Evolutionary conservation across 2,329 filamentous ascomycete genomes (phyloP), one percentile per base, ranked within the genome.

Genomic region (Cordyceps farinosa): DNA sequence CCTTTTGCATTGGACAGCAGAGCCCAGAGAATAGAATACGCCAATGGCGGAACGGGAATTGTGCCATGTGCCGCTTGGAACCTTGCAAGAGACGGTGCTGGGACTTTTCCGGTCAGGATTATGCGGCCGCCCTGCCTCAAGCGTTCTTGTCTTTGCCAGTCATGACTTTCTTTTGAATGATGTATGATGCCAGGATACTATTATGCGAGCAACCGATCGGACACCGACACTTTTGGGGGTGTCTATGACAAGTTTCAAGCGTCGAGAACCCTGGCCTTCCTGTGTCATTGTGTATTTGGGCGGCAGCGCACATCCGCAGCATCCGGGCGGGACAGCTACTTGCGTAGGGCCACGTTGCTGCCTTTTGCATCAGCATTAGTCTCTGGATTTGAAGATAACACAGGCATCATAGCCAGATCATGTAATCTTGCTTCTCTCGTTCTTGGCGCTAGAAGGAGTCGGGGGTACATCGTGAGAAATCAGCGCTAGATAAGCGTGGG

Each of bases 401-500:
- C 22, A 40, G 22, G 22, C 51, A 40, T 42, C 7, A 38, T 27
- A 9, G 22, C 52, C 40, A 54, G 17, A 38, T 22, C 22, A 5
- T 27, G 17, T 17, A 8, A 32, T 22, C 2, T 30, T n/a, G 36
- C 32, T 55, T 22, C 22, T 30, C 30, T 58, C 15, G 22, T 58
- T 22, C 38, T 48, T 11, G 47, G 36, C 45, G 45, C 45, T 50
- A 52, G 57, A 42, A 52, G 15, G 15, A 40, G 45, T n/a, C 15
- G 9, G 47, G 27, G 22, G 34, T 32, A n/a, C n/a, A 22, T 59
- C 36, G 42, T 30, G n/a, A 8, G 47, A 27, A 13, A 52, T 52
- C 57, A 42, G 47, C 57, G 47, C 57, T 60, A 52, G 44, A 30
- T 32, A 36, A n/a, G 42, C 42, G 32, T 58, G 55, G 55, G 54